Conservation (phyloP, 208 protist genomes). For the Wallacemonas collosoma region DNA sequence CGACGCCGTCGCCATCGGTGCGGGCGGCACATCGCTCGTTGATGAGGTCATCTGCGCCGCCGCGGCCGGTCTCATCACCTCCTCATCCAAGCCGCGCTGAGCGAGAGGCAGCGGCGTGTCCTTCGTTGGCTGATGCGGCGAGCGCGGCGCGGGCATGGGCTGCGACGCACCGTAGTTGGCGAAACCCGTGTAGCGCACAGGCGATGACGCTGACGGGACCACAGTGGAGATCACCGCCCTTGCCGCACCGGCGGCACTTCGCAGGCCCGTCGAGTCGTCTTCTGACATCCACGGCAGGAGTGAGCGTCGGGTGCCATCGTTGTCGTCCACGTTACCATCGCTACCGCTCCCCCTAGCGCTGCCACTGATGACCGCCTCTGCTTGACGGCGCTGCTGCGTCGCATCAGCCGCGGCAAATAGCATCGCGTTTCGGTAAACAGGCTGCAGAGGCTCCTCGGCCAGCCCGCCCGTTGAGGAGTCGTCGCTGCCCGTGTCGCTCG, state of each 20-base stretch:
- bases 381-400: background rate
- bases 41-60: slow-evolving; percentile 4
- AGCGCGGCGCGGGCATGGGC: background rate
- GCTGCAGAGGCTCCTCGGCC: slow-evolving; percentile 36
- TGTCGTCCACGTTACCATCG: background rate
- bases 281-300: background rate
- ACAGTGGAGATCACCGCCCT: background rate
- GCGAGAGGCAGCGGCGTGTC: background rate
- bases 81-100: background rate
- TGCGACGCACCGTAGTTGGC: slow-evolving; percentile 3
- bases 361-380: background rate
- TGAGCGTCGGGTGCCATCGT: background rate
- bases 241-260: background rate
- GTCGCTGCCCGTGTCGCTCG: background rate
- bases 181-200: slow-evolving; percentile 11
- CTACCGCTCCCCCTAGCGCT: background rate
- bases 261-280: background rate
- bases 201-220: background rate
- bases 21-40: slow-evolving; percentile 30
- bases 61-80: background rate
- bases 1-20: background rate
- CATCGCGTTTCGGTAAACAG: slow-evolving; percentile 27
- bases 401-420: slow-evolving; percentile 6
- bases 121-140: too few relatives aligned
- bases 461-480: slow-evolving; percentile 9